Evolutionary conservation across 495 filamentous ascomycete genomes (phyloP), one percentile per base, ranked within the genome.

Genomic region (Entonaema liquescens): DNA sequence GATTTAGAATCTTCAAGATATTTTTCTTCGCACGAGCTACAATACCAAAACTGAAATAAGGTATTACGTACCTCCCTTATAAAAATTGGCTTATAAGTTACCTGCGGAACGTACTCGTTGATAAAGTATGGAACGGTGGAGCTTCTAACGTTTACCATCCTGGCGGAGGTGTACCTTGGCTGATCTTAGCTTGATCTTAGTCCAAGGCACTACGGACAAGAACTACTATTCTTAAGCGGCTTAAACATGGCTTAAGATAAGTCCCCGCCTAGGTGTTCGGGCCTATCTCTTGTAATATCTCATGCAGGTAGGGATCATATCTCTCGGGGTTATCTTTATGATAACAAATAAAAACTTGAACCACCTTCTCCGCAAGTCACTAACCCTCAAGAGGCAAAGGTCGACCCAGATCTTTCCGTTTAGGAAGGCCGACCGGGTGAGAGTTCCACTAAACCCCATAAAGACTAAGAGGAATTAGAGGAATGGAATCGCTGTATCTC

Each of bases 341-440:
- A 47, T 47, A 53, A 29, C 49, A 53, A 53, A 29, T 53, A 53
- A 26, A 38, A 59, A 26, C 58, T 47, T 47, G 42, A 55, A 17
- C 60, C 35, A 33, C 4, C 29, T 60, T 70, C 67, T 65, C 67
- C 67, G 56, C 60, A 63, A 49, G 36, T 60, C 8, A 36, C 67
- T 65, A 59, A 21, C 42, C 61, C 53, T 28, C 35, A 65, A 65
- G 28, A n/a, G 61, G 67, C 42, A 59, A 60, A 17, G 31, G 11
- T 59, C 53, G n/a, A 36, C 53, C 44, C 23, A 29, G 25, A 53
- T 28, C 23, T 9, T 33, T 21, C 33, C 19, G 11, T 62, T 69
- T 50, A 50, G 59, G 66, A 59, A 52, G 57, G 29, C 65, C 29
- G 50, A 17, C 59, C 53, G 53, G 42, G 23, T 64, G 42, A 8